Evolutionary conservation across 345 rosid genomes (phyloP), one percentile per base, ranked within the genome.

Genomic region (Eucalyptus viminalis): DNA sequence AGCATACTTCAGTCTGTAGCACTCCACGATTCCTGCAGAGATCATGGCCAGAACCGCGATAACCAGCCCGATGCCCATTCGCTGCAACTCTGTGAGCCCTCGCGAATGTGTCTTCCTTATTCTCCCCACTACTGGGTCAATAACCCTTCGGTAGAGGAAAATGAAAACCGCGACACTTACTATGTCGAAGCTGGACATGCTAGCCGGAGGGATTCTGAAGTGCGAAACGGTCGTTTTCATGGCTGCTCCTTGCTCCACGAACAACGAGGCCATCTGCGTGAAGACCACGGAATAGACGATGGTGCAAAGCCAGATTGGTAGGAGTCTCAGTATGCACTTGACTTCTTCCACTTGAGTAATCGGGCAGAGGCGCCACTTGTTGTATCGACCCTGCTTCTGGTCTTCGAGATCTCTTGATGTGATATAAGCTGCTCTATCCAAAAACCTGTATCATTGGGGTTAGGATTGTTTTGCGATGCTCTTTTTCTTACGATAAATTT

Each of bases 171-270:
- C 99, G 4, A 98, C 99, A 37, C 99, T 97, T 13, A 96, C 89
- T 87, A 97, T 98, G 93, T 98, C 99, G 31, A 98, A 98, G 94
- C 99, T 95, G 37, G 99, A 98, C 99, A 98, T 98, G 94, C 99
- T 95, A 31, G 99, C 99, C 0, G 99, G 94, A 7, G 99, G 99
- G 89, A 98, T 92, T 88, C 90, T 93, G 94, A 98, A 98, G 88
- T 93, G 91, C 8, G 96, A 92, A 88, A 98, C 76, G 5, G 90
- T 91, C 27, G 99, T 98, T 89, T 94, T 98, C 99, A 98, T 98
- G 24, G 98, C 99, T 76, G 99, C 99, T 15, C 99, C 99, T 96
- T 98, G 99, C 92, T 96, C 99, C 31, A 98, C 99, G 65, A 98
- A 98, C 27, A 98, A 94, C 54, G 99, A 98, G 31, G 99, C 99